These are phyloP conservation scores for Eragrostis curvula DNA, from an alignment of 176 grass and related monocot species.

Conservation along the genomic window DNA sequence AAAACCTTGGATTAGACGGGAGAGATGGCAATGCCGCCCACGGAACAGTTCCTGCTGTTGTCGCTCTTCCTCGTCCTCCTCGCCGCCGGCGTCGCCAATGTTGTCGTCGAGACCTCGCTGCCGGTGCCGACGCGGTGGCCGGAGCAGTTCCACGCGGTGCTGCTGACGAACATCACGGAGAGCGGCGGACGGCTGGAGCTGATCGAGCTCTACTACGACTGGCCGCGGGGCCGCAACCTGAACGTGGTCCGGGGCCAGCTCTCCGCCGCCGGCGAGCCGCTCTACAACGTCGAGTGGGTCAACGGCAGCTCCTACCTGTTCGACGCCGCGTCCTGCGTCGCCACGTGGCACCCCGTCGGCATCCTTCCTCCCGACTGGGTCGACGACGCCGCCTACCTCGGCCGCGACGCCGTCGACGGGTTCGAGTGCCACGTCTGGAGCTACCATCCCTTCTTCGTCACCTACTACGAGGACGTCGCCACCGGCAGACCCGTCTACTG, in stretches of 20 bases:
- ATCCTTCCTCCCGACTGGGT: conserved; percentile 64
- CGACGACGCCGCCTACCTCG: conserved; percentile 59
- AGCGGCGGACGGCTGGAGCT: conserved; percentile 28
- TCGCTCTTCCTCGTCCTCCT: not conserved
- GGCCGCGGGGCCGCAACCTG: conserved; percentile 59
- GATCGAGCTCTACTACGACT: conserved; percentile 81
- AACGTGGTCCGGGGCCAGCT: conserved; percentile 62
- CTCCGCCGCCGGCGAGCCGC: conserved; percentile 12
- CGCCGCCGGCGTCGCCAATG: not conserved
- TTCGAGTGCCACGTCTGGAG: conserved; percentile 77
- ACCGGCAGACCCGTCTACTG: conserved; percentile 70
- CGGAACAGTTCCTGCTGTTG: not conserved
- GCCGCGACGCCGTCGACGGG: conserved; percentile 47
- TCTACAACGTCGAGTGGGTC: conserved; percentile 64
- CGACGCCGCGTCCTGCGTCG: conserved; percentile 39
- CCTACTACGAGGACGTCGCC: conserved; percentile 75
- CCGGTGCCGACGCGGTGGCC: conserved; percentile 48
- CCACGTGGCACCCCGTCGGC: conserved; percentile 41
- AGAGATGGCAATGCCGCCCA: not conserved
- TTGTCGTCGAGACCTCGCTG: not conserved
- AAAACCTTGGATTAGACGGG: not conserved
- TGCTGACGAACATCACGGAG: too few relatives aligned
- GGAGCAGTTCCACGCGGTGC: conserved; percentile 29
- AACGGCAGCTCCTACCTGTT: conserved; percentile 74
- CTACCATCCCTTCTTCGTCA: conserved; percentile 46